Conservation (phyloP, 345 rosid genomes). For the Hibiscus mutabilis region DNA sequence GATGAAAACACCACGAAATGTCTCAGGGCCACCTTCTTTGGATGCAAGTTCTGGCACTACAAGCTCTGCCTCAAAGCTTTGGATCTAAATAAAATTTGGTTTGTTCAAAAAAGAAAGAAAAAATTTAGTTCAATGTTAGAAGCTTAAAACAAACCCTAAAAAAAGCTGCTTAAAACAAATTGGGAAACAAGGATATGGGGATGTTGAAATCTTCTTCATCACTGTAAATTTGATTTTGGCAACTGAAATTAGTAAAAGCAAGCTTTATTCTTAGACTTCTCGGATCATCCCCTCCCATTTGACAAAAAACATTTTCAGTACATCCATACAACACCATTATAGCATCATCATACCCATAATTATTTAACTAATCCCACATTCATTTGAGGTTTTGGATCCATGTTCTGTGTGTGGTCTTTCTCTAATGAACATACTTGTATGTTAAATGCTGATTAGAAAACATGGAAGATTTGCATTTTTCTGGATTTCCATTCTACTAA, state of each 20-base stretch:
- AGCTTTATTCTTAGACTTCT: not conserved
- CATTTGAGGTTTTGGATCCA: not conserved
- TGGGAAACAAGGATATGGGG: not conserved
- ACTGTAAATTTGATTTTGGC: not conserved
- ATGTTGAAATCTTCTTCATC: not conserved
- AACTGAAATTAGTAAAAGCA: not conserved
- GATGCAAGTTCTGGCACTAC: conserved; percentile 62
- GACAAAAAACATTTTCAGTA: not conserved
- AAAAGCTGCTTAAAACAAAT: too few relatives aligned
- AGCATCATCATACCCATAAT: not conserved
- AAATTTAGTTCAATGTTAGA: not conserved
- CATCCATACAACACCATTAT: not conserved
- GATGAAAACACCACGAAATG: conserved; percentile 81
- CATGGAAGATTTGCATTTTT: not conserved
- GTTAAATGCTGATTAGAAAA: not conserved
- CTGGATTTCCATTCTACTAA: too few relatives aligned
- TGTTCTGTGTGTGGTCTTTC: not conserved
- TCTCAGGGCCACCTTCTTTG: conserved; percentile 82
- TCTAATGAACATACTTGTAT: not conserved
- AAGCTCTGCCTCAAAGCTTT: conserved; percentile 91
- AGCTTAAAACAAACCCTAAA: too few relatives aligned
- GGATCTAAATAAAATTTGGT: conserved; percentile 42
- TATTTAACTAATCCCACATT: not conserved
- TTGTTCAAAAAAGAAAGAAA: conserved; percentile 1
- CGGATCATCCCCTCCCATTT: not conserved